Base-by-base conservation (phyloP, 257 asterid genomes). In the Haberlea rhodopensis region DNA sequence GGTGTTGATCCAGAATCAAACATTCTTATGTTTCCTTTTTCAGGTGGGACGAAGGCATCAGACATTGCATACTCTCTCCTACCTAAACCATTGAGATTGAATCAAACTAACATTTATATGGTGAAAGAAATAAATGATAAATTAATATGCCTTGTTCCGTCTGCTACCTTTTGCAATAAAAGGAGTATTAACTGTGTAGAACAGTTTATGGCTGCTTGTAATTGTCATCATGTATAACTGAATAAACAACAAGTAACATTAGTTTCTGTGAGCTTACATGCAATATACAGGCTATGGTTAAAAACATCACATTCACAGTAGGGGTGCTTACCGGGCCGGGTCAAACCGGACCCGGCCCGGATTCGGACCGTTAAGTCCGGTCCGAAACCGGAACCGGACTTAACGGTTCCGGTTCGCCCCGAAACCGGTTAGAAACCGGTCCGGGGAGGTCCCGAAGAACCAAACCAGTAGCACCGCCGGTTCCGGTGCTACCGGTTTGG, bases 161-260 rank as follows among this genome's bases (percentile, higher is more conserved):
- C 21, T 48, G 9, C 59, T 52, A 67, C 76, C 71, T 64, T 68
- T 78, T 21, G 70, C 71, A 71, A 43, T 45, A 56, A 70, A 53
- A 61, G 60, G 63, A 63, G 51, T 60, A 73, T 72, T 75, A 20
- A 65, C 74, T 3, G 75, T 32, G 34, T 65, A 34, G 49, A 67
- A 64, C 32, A 75, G 53, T 23, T 76, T 71, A 66, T 68, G 78
- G 63, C 76, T 71, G 70, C 79, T 73, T 53, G 80, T 63, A 64
- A 73, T 68, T 28, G 81, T 31, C 51, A 74, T 78, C 87, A 78
- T 73, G 59, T 52, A n/a, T 73, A 68, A 21, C 80, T 65, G 78
- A 49, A 67, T 51, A 66, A 73, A 63, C 69, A 57, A 25, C 66
- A 29, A 55, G 67, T 15, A 68, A 21, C 40, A 53, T 6, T 21